phyloP scores from a whole-genome alignment of 805 yeast genomes.

The Candida suzukii region DNA sequence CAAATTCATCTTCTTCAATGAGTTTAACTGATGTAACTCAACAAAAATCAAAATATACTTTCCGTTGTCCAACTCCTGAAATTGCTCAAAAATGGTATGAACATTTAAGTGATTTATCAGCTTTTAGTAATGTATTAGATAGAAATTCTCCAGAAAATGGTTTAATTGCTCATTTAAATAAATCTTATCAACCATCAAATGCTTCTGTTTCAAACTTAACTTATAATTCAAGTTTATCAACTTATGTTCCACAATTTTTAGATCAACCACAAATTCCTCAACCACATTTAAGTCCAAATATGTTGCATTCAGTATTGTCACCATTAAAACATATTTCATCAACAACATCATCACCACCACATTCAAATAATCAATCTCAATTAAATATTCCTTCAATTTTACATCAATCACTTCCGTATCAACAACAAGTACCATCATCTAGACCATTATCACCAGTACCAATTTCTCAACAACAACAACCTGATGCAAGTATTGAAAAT shows the following conservation, averaged over 20 bases:
- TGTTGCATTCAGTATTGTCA: background rate
- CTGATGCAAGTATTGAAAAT: too few species aligned
- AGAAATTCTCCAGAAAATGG: constrained; percentile 40
- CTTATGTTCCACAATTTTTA: background rate
- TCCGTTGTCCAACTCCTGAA: constrained; percentile 36
- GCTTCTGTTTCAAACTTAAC: background rate
- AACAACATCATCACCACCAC: constrained; percentile 5
- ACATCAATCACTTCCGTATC: too few species aligned
- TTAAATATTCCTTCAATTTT: too few species aligned
- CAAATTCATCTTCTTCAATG: constrained; percentile 12
- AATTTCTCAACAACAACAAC: too few species aligned
- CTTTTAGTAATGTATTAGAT: constrained; percentile 37
- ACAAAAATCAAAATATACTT: constrained; percentile 23
- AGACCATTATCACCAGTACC: too few species aligned
- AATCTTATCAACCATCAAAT: background rate
- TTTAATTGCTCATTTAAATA: constrained; percentile 2
- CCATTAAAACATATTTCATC: background rate
- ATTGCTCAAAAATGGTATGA: constrained; percentile 47
- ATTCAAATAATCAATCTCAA: background rate
- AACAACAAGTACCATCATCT: too few species aligned
- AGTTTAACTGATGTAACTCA: background rate
- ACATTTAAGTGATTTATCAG: constrained; percentile 46
- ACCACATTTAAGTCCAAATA: too few species aligned
- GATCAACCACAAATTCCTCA: background rate
- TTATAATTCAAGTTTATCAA: background rate